Base-by-base conservation (phyloP, 2,329 filamentous ascomycete species). In the Alternaria triticimaculans region DNA sequence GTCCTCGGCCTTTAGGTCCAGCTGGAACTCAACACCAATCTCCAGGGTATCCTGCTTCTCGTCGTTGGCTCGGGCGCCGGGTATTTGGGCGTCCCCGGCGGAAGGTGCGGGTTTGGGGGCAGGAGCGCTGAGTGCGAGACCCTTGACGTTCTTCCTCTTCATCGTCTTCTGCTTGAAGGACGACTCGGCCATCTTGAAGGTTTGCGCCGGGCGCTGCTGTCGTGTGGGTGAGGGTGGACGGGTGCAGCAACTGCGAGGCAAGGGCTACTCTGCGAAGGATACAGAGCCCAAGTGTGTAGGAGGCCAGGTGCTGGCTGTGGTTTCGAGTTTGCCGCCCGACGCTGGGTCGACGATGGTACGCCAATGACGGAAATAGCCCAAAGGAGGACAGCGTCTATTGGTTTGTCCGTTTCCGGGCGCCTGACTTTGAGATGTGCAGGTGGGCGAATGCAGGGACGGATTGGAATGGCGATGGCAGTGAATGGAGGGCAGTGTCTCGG, bases 141-240 rank as follows among this genome's bases (percentile, higher is more conserved):
- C 95, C 84, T 98, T 98, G 82, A 97, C 92, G 80, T 99, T 99
- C 88, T 98, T 97, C 86, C 95, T 91, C 90, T 97, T 98, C 90
- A 99, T 92, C 66, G 96, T 96, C 79, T 87, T 85, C 61, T 87
- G 84, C 79, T 89, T 87, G 81, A 90, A 89, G 58, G 83, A 81
- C 33, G 74, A 75, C 77, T 90, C 87, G 68, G 86, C 84, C 86
- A 89, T 89, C 71, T 65, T 70, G 67, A 54, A 55, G 68, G 64
- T 63, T 61, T 64, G 66, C 68, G 63, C 68, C 63, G 56, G 65
- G 62, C 61, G 69, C 70, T 44, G 50, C 60, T 55, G 60, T 58
- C 44, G 44, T 59, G 23, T 58, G 63, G 56, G 37, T 33, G 58
- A 15, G 12, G 55, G 54, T 56, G 59, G 28, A 43, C 46, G 59